These are phyloP conservation scores for Yarrowia sp. DNA, from an alignment of 805 yeast species.

Conservation along the genomic window DNA sequence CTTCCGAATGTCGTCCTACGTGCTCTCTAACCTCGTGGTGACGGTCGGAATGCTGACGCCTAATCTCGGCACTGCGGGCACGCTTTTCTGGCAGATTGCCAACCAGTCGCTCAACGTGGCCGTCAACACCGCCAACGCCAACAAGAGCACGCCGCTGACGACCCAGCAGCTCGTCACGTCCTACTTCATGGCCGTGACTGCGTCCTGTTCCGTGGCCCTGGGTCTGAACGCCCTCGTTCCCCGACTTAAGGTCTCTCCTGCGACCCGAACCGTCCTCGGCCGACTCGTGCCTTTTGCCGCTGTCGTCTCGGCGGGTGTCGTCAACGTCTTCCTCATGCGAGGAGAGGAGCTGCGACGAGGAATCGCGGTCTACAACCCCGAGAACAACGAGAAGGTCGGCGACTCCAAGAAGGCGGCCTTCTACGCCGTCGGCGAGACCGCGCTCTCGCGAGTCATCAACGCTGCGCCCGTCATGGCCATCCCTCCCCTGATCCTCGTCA, in stretches of 20 bases:
- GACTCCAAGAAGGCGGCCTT: conserved; percentile 82
- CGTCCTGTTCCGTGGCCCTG: conserved; percentile 92
- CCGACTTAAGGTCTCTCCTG: conserved; percentile 67
- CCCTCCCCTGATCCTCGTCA: conserved; percentile 83
- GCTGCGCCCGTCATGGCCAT: conserved; percentile 98
- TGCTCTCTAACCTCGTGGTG: conserved; percentile 86
- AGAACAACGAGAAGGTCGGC: conserved; percentile 49
- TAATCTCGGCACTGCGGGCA: conserved; percentile 81
- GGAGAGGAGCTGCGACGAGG: conserved; percentile 79
- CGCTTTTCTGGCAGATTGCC: conserved; percentile 96
- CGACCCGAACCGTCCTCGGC: conserved; percentile 67
- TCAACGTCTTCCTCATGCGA: conserved; percentile 95
- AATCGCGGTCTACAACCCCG: conserved; percentile 42
- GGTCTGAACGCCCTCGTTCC: conserved; percentile 94
- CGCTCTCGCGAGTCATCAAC: conserved; percentile 87
- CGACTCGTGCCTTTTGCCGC: conserved; percentile 98
- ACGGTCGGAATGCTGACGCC: conserved; percentile 99
- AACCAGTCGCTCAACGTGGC: conserved; percentile 97
- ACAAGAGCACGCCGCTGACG: conserved; percentile 87
- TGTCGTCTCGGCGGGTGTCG: conserved; percentile 94
- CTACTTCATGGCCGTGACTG: conserved; percentile 85
- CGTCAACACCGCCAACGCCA: conserved; percentile 92
- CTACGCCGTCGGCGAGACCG: conserved; percentile 96
- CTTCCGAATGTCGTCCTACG: conserved; percentile 96
- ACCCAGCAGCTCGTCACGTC: conserved; percentile 73